phyloP scores from a whole-genome alignment of 2,329 filamentous ascomycete species.

The Fusarium sp. region DNA sequence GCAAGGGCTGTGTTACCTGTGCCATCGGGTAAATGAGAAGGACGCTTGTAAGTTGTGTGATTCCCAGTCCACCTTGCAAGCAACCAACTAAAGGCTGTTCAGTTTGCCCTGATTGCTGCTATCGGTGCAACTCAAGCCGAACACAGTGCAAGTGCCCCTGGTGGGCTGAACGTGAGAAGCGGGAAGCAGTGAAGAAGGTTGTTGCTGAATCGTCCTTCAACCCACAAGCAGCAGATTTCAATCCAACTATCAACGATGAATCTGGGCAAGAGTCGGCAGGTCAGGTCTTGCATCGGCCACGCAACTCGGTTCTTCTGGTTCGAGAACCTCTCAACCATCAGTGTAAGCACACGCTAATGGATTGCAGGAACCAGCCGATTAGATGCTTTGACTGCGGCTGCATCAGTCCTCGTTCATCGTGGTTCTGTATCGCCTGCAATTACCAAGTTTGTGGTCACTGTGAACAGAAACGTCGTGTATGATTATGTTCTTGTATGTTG shows the following conservation, averaged over 20 bases:
- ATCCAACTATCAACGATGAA: no score
- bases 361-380: background rate
- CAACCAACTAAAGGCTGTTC: background rate
- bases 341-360: background rate
- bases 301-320: background rate
- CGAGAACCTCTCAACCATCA: background rate
- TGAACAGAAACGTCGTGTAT: background rate
- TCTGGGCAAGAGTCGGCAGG: background rate
- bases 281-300: background rate
- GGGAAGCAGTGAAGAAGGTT: background rate
- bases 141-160: background rate
- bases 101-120: slow-evolving; percentile 23
- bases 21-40: background rate
- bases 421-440: background rate
- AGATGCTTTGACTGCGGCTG: background rate
- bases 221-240: background rate
- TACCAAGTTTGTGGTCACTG: background rate
- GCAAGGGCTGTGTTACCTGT: background rate
- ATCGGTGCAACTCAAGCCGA: slow-evolving; percentile 3
- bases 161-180: slow-evolving; percentile 3
- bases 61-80: fast-evolving
- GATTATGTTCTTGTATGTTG: background rate
- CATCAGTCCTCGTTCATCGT: background rate
- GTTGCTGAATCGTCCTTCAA: background rate
- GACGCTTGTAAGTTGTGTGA: background rate